These are phyloP conservation scores for Tuber calosporum DNA, from an alignment of 495 filamentous ascomycete genomes.

Conservation along the genomic window DNA sequence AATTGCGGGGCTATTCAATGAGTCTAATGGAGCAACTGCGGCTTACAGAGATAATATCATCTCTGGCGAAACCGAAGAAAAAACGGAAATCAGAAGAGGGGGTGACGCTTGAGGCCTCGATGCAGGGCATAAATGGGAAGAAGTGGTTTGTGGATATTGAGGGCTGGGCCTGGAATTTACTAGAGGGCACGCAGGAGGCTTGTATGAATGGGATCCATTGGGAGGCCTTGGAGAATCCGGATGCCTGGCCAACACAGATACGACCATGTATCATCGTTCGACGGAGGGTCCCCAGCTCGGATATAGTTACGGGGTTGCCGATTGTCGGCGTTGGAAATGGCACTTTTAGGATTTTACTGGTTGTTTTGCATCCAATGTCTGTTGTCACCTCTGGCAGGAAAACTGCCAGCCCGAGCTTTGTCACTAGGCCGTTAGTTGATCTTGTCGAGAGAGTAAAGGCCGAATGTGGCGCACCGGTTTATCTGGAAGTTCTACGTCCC, in stretches of 20 bases:
- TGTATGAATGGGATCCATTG: conserved; percentile 25
- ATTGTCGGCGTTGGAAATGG: conserved; percentile 13
- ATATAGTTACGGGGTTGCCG: conserved; percentile 10
- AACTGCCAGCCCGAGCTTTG: conserved; percentile 14
- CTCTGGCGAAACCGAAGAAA: conserved; percentile 12
- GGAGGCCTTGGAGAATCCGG: conserved; percentile 23
- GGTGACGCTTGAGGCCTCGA: background rate
- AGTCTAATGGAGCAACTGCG: conserved; percentile 22
- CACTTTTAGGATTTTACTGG: conserved; percentile 21
- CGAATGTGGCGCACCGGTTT: conserved; percentile 7
- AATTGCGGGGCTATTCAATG: conserved; percentile 18
- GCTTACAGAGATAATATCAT: conserved; percentile 16
- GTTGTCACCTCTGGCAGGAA: background rate
- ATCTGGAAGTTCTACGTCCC: conserved; percentile 26
- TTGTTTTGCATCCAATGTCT: conserved; percentile 15
- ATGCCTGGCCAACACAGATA: conserved; percentile 21
- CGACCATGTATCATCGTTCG: conserved; percentile 21
- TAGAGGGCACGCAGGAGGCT: conserved; percentile 2
- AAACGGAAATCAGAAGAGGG: background rate
- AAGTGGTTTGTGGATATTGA: conserved; percentile 30
- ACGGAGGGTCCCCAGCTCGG: conserved; percentile 13
- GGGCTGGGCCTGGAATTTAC: conserved; percentile 5
- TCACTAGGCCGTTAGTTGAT: conserved; percentile 19
- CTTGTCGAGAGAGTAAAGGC: conserved; percentile 15
- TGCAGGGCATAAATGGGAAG: conserved; percentile 1